Base-by-base conservation (phyloP, 495 filamentous ascomycete genomes). In the Sordaria brevicollis region DNA sequence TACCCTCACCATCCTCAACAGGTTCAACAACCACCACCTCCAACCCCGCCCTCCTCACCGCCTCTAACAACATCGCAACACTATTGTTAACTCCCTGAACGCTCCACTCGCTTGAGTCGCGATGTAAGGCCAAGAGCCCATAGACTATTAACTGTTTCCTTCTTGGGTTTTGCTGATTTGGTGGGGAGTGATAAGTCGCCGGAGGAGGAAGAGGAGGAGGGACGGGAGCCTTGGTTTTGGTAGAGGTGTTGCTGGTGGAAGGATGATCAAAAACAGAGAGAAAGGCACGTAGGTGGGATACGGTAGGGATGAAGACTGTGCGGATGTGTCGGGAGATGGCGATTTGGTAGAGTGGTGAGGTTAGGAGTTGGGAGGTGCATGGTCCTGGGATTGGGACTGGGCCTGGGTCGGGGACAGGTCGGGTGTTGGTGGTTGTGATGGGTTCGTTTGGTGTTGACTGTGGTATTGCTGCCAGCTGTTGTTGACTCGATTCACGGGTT, bases 41-140 rank as follows among this genome's bases (percentile, higher is more conserved):
- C 70, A 83, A 79, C 21, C 75, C 74, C 17, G 71, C 66, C n/a
- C 83, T 76, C 34, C 72, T 71, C 1, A 90, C 88, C 8, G 88
- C 82, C 73, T 96, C 93, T 34, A 94, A 87, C 7, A 90, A 79
- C 29, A 79, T 77, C 11, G 93, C 86, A 17, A 91, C 81, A 5
- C 89, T 92, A 74, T 88, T 87, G 66, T 87, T 87, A 5, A 97
- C 77, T 0, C 93, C 93, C 77, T 96, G 93, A 0, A 90, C 92
- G 54, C 91, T 93, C 84, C 91, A 94, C 74, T 95, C 92, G 68
- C 87, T 86, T 5, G 91, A 94, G 34, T 83, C 79, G n/a, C 82
- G 82, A 79, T 97, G 93, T 38, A 92, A 77, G 35, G 82, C 78
- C 11, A 96, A 73, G 62, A 90, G 82, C 68, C 92, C 88, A 70